phyloP scores from a whole-genome alignment of 1,139 yeast species.

The Geotrichum aggregatum region DNA sequence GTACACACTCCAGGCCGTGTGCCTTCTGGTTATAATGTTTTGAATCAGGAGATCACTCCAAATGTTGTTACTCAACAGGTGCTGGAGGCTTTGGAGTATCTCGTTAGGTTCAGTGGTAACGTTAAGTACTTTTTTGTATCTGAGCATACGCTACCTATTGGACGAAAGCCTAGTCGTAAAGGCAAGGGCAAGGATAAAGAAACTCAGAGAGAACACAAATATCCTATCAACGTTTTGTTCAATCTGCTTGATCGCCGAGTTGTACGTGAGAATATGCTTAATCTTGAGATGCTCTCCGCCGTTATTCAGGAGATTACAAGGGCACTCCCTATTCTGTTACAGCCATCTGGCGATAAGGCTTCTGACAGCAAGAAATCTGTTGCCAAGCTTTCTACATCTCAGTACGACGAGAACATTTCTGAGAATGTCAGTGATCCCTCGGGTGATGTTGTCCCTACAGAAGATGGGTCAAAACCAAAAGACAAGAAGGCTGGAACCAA shows the following conservation, averaged over 20 bases:
- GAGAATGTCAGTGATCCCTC: neutral
- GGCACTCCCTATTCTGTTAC: constrained; percentile 49
- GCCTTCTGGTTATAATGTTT: constrained; percentile 33
- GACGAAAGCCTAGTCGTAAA: constrained; percentile 44
- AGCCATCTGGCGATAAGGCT: constrained; percentile 23
- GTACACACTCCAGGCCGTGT: constrained; percentile 24
- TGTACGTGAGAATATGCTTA: constrained; percentile 65
- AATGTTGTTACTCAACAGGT: constrained; percentile 70
- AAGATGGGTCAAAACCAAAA: constrained; percentile 22
- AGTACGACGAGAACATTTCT: constrained; percentile 16
- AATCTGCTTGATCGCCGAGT: constrained; percentile 57
- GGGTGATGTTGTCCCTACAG: constrained; percentile 10
- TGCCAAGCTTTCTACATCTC: constrained; percentile 18
- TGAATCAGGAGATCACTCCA: constrained; percentile 56
- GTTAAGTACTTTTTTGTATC: constrained; percentile 72
- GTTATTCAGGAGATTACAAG: constrained; percentile 73
- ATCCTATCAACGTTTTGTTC: constrained; percentile 69
- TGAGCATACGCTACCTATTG: constrained; percentile 67
- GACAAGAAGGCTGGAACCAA: constrained; percentile 24
- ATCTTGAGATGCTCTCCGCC: constrained; percentile 73
- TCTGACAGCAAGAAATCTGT: constrained; percentile 22
- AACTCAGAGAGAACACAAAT: constrained; percentile 46
- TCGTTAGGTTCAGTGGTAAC: constrained; percentile 65
- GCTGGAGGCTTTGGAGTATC: constrained; percentile 67
- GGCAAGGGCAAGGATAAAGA: constrained; percentile 41